These are phyloP conservation scores for Neurospora sp. DNA, from an alignment of 495 filamentous ascomycete species.

Conservation along the genomic window DNA sequence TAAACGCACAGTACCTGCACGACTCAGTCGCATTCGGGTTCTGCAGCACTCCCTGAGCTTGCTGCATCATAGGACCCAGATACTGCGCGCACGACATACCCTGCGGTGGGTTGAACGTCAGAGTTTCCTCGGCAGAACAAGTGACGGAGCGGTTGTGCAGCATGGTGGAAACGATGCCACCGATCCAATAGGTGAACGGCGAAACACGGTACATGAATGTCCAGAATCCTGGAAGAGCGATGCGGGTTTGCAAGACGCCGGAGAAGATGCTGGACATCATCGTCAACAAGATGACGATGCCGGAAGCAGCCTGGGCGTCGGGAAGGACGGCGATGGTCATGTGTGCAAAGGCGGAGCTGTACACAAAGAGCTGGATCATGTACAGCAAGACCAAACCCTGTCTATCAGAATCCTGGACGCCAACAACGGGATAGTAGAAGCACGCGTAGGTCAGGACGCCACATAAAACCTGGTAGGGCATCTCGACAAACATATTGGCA, in stretches of 20 bases:
- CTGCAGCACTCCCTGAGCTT: slow-evolving; percentile 30
- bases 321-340: slow-evolving; percentile 56
- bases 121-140: slow-evolving; percentile 46
- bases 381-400: slow-evolving; percentile 52
- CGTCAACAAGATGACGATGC: slow-evolving; percentile 51
- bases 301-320: slow-evolving; percentile 51
- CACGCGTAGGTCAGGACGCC: slow-evolving; percentile 48
- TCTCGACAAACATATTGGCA: slow-evolving; percentile 58
- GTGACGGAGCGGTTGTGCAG: slow-evolving; percentile 38
- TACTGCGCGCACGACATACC: slow-evolving; percentile 21
- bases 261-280: slow-evolving; percentile 51
- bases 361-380: slow-evolving; percentile 44
- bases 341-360: slow-evolving; percentile 53
- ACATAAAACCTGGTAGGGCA: slow-evolving; percentile 57
- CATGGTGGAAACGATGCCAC: slow-evolving; percentile 43
- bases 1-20: slow-evolving; percentile 38
- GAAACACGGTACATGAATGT: slow-evolving; percentile 62
- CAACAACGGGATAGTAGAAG: slow-evolving; percentile 57
- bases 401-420: slow-evolving; percentile 37
- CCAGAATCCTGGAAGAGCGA: slow-evolving; percentile 56
- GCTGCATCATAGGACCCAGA: slow-evolving; percentile 8
- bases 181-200: slow-evolving; percentile 55
- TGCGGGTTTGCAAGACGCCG: slow-evolving; percentile 31
- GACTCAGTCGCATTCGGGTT: slow-evolving; percentile 31
- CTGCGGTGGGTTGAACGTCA: slow-evolving; percentile 39